Conservation (phyloP, 257 asterid genomes). For the Vinca minor region DNA sequence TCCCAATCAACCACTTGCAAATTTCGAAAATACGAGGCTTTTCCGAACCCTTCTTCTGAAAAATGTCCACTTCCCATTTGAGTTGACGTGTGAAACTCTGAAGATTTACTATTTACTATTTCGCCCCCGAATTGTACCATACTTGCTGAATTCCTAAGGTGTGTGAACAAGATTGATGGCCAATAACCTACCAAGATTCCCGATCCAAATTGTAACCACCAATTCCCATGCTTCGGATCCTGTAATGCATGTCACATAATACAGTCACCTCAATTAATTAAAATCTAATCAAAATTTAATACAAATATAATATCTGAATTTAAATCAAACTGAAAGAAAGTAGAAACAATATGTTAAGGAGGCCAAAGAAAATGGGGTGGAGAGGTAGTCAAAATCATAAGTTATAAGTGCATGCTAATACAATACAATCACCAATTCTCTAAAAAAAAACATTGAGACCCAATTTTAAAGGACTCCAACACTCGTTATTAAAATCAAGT, state of each 20-base stretch:
- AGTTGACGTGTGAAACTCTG: conserved; percentile 40
- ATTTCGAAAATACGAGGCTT: conserved; percentile 46
- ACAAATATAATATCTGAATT: too few species aligned
- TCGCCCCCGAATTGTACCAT: conserved; percentile 58
- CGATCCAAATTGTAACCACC: conserved; percentile 52
- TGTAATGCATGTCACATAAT: conserved; percentile 2
- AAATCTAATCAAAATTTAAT: too few species aligned
- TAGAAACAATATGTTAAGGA: too few species aligned
- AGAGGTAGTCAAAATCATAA: too few species aligned
- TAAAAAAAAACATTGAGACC: too few species aligned
- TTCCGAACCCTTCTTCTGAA: conserved; percentile 41
- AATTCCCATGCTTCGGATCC: conserved; percentile 53
- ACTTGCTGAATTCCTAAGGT: conserved; percentile 31
- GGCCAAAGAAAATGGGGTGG: too few species aligned
- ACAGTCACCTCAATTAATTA: too few species aligned
- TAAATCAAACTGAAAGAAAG: too few species aligned
- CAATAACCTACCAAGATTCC: conserved; percentile 43
- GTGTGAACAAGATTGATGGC: conserved; percentile 43
- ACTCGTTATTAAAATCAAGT: too few species aligned
- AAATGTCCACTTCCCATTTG: conserved; percentile 64
- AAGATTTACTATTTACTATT: conserved; percentile 27
- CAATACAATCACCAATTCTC: too few species aligned
- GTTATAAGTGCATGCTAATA: too few species aligned
- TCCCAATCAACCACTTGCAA: conserved; percentile 49
- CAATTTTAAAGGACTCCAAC: too few species aligned